Evolutionary conservation across 164 flowering plant genomes (phyloP), one percentile per base, ranked within the genome.

Genomic region (Brasenia schreberi): DNA sequence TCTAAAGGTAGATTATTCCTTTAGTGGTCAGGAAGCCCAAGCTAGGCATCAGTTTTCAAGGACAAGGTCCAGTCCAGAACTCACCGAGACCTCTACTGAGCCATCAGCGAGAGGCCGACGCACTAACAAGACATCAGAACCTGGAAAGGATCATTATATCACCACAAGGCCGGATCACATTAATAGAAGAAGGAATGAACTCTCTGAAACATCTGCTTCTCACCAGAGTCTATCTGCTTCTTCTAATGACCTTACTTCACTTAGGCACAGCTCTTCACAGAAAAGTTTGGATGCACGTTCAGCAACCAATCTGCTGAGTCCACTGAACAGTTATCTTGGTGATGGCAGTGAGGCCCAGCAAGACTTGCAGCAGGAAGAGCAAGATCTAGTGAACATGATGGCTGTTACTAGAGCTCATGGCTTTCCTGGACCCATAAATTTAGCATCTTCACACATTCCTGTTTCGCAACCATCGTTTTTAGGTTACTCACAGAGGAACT

Each of bases 11-110:
- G 81, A 83, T 68, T 70, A 73, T 42, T 56, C 70, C 66, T 73
- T 72, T 18, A 77, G 68, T 79, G 68, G 62, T 61, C 66, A 42
- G 7, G 87, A 86, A 60, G 7, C 71, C 5, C 87, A 82, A 45
- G 85, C 82, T 12, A 82, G 82, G 70, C 76, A 67, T 76, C 81
- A 71, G 52, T 87, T 93, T 83, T 90, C 84, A 1, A 83, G 98
- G 74, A 89, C 96, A 59, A 79, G 75, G 18, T 93, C 98, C 45
- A 90, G 98, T 73, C 98, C 98, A 27, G 97, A 93, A 77, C 89
- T 93, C 27, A 83, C 86, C 17, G 92, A 86, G 56, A 64, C 79
- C 12, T 84, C 77, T 65, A 61, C 67, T 73, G 90, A 86, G 62
- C 75, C 67, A 58, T 69, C 76, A 49, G 77, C 85, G 44, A 84